Evolutionary conservation across 2,329 filamentous ascomycete species (phyloP), one percentile per base, ranked within the genome.

Genomic region (Diplocarpon mali): DNA sequence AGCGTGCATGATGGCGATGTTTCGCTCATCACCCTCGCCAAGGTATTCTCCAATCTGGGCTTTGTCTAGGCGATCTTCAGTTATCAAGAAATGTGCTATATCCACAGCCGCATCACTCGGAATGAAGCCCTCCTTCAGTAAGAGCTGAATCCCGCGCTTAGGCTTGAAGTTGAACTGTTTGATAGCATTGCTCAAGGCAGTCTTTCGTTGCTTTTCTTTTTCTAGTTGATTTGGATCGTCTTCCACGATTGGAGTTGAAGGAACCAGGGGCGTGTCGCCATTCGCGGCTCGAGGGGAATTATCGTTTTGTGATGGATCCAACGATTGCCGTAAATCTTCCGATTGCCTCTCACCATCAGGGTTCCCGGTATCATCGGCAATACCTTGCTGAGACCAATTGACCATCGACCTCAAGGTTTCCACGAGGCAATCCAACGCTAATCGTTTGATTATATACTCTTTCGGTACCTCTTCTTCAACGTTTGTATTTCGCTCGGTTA

Each of bases 141-240:
- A 67, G 13, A 83, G 67, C 61, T 95, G 95, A 60, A 98, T 77
- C 5, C 92, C 93, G 47, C 84, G 79, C 65, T 98, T 98, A 0
- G 93, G 88, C 63, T 98, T 98, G 70, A 90, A 95, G 63, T 98
- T 98, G 72, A 98, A 98, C 50, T 87, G 83, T 40, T 82, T 79
- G 44, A 95, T 83, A 2, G 85, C 90, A 56, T 94, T 92, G 42
- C 81, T 85, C 49, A 96, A 68, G 0, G 92, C 92, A 6, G 87
- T 96, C 67, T 98, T 98, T 50, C 83, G 77, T 48, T 89, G 85
- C 66, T 96, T 96, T 45, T 89, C 87, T 63, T 84, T 93, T 59
- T 96, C 92, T n/a, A 98, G 70, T 57, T 95, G 83, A 50, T 80
- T 87, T 0, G 90, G 90, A 58, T 98, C 92, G 59, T 98, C 93